Base-by-base conservation (phyloP, 2,329 filamentous ascomycete species). In the Zasmidium angulare region DNA sequence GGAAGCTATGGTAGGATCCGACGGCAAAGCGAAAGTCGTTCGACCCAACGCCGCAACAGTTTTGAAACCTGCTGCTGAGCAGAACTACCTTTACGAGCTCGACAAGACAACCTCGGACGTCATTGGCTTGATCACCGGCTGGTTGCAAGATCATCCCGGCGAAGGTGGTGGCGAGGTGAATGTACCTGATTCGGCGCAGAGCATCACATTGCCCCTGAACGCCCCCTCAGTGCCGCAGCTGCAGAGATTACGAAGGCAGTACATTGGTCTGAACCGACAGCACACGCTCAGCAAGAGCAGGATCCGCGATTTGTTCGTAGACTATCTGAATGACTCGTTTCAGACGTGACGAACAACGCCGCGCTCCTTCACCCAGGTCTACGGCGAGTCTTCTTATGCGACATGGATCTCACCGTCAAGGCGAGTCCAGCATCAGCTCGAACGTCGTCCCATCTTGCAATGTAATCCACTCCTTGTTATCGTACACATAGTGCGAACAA, bases 61-160 rank as follows among this genome's bases (percentile, higher is more conserved):
- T 24, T 80, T 80, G 75, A 90, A 80, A 81, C 86, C 72, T 68
- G 86, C 77, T 72, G 87, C 71, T 0, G 81, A 82, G 69, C 79
- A 84, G 57, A 89, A 93, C 70, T 93, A 92, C 72, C 80, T 96
- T 54, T 92, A 95, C 72, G 82, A 91, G 60, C 80, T 96, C 22
- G 91, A 96, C 74, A 85, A 85, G 63, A 86, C 87, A 71, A 93
- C 90, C 7, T 90, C 92, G 66, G 88, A 89, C 55, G 84, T 96
- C 26, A 82, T 95, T 55, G 85, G 86, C 66, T 81, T 81, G 57
- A 86, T 96, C 40, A 75, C 89, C 58, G 85, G 88, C 50, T 87
- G 85, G 77, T 85, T 89, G 71, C 82, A 84, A 61, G 81, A 86
- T 58, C 87, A 91, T 55, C 72, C 77, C 7, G 83, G 81, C 1